phyloP scores from a whole-genome alignment of 495 filamentous ascomycete genomes.

The Paragyromitra xinjiangensis region DNA sequence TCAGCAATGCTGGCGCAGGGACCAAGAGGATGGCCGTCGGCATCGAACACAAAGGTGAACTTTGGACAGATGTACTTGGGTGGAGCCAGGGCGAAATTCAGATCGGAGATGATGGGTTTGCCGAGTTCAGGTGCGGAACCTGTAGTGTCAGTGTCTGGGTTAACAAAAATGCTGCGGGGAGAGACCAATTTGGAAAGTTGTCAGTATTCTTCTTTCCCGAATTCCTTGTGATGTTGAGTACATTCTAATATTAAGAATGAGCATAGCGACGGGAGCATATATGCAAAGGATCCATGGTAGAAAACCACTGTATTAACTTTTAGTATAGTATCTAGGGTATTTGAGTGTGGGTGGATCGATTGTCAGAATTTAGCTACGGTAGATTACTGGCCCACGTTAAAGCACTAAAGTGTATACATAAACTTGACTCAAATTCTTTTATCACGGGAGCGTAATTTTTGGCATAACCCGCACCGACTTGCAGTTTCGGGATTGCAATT shows the following conservation, averaged over 20 bases:
- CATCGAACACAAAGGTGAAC: slow-evolving; percentile 64
- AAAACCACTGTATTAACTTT: not conserved
- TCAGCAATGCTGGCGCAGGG: slow-evolving; percentile 65
- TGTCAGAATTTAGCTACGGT: not conserved
- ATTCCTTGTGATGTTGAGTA: not conserved
- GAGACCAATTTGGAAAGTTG: slow-evolving; percentile 62
- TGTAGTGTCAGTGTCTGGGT: slow-evolving; percentile 71
- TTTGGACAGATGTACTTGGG: slow-evolving; percentile 71
- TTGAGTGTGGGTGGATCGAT: not conserved
- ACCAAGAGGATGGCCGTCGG: slow-evolving; percentile 72
- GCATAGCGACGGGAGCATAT: not conserved
- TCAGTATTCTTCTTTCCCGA: not conserved
- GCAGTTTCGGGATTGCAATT: not conserved
- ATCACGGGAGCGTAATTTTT: not conserved
- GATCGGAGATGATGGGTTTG: slow-evolving; percentile 68
- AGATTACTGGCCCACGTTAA: not conserved
- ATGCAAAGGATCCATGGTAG: slow-evolving; percentile 3
- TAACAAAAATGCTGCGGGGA: slow-evolving; percentile 64
- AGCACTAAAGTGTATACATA: not conserved
- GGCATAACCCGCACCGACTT: not conserved
- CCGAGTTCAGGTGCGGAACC: slow-evolving; percentile 64
- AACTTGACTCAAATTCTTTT: not conserved
- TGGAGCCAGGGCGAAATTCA: slow-evolving; percentile 61
- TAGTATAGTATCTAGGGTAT: not conserved
- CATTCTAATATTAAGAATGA: not conserved